A percentile compares a stretch with the other conserved stretches of the same genome.
Evolutionary conservation across 495 filamentous ascomycete species (phyloP).

Genomic region (Penicillium maclennaniae): DNA sequence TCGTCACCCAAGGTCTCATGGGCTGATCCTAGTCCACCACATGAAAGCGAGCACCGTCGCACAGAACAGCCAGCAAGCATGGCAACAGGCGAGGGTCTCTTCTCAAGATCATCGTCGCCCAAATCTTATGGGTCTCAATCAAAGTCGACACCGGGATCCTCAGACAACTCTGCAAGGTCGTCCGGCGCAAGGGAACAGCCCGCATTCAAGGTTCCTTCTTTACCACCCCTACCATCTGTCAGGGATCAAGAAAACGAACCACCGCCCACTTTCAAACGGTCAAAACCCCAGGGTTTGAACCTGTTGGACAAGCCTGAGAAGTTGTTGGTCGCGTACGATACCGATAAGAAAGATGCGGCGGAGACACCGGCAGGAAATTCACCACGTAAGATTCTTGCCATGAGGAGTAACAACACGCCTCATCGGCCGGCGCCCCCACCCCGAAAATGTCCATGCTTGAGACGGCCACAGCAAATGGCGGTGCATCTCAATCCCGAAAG

Average conservation of each 20-base stretch:
- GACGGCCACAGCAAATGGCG: conserved; percentile 80
- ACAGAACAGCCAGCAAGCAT: conserved; percentile 17
- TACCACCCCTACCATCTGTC: conserved; percentile 53
- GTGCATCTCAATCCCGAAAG: conserved; percentile 68
- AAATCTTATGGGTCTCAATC: conserved; percentile 39
- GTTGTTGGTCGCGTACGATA: conserved; percentile 44
- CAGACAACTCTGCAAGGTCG: conserved; percentile 39
- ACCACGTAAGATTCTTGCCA: conserved; percentile 65
- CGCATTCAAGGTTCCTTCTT: conserved; percentile 63
- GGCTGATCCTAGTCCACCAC: conserved; percentile 41
- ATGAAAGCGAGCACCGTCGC: conserved; percentile 25
- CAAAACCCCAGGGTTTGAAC: conserved; percentile 55
- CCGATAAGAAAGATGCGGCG: conserved; percentile 43
- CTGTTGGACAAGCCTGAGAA: conserved; percentile 60
- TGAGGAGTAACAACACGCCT: conserved; percentile 78
- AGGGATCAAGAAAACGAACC: conserved; percentile 81
- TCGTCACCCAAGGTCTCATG: conserved; percentile 45
- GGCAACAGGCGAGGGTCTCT: conserved; percentile 27
- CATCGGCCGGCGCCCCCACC: conserved; percentile 75
- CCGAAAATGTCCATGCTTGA: conserved; percentile 96
- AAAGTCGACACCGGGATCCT: conserved; percentile 41
- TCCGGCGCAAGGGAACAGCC: conserved; percentile 43
- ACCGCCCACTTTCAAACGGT: conserved; percentile 69
- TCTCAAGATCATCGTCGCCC: conserved; percentile 39
- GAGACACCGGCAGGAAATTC: conserved; percentile 49